Evolutionary conservation across 2,329 filamentous ascomycete genomes (phyloP).

Genomic region (Eutypa lata): DNA sequence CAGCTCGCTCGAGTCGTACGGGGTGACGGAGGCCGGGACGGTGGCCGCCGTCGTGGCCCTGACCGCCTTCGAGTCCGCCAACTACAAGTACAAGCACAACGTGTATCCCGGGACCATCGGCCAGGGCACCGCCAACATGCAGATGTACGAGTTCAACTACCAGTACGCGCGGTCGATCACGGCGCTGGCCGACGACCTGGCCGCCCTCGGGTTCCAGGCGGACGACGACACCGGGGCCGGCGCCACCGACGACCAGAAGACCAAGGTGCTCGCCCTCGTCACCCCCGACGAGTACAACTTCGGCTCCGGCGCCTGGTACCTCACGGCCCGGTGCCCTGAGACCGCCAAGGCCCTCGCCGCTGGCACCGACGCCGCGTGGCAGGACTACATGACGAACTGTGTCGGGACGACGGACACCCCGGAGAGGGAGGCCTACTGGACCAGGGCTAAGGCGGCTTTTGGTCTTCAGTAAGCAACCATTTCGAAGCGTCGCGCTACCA

Average conservation of each 20-base stretch:
- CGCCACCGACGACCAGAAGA: constrained; percentile 28
- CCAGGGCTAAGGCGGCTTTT: background rate
- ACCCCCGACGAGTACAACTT: constrained; percentile 51
- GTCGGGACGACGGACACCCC: constrained; percentile 33
- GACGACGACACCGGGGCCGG: constrained; percentile 7
- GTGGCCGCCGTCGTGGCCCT: constrained; percentile 69
- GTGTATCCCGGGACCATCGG: constrained; percentile 55
- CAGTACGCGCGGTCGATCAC: constrained; percentile 44
- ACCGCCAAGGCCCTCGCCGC: constrained; percentile 32
- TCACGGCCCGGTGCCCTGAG: constrained; percentile 39
- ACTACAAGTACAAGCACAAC: constrained; percentile 72
- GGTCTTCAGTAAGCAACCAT: no score
- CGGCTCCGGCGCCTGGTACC: constrained; percentile 50
- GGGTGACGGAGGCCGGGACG: constrained; percentile 50
- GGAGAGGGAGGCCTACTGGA: background rate
- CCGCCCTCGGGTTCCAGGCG: constrained; percentile 25
- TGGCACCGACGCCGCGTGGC: constrained; percentile 40
- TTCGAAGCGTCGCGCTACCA: no score
- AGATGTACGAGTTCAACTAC: constrained; percentile 42
- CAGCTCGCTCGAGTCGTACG: constrained; percentile 55
- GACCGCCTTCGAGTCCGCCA: constrained; percentile 67
- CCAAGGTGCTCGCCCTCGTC: constrained; percentile 42
- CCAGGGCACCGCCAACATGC: constrained; percentile 66
- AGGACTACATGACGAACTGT: constrained; percentile 43
- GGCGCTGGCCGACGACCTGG: constrained; percentile 30